These are phyloP conservation scores for Crotalaria pallida DNA, from an alignment of 306 rosid species.

Conservation along the genomic window DNA sequence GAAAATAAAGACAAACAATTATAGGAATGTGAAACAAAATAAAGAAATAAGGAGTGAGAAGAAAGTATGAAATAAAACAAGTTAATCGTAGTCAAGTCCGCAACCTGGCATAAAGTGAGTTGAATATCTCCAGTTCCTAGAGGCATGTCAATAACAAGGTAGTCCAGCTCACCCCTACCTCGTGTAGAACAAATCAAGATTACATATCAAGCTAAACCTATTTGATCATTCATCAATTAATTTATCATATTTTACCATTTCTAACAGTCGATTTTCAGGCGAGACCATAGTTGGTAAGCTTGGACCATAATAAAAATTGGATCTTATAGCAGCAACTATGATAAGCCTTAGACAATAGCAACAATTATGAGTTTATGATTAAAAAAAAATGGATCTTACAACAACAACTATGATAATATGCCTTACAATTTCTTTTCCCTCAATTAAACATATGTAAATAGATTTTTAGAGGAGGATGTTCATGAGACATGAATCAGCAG, in stretches of 20 bases:
- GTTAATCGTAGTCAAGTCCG: neutral
- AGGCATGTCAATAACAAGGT: conserved; percentile 95
- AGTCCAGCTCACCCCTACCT: conserved; percentile 95
- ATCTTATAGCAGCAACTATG: too few species aligned
- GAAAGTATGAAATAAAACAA: neutral
- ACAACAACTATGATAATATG: too few species aligned
- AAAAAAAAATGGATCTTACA: too few species aligned
- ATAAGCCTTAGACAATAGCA: too few species aligned
- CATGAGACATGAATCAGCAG: too few species aligned
- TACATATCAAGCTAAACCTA: too few species aligned
- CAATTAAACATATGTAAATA: too few species aligned
- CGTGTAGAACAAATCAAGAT: conserved; percentile 19
- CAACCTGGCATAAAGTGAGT: conserved; percentile 95
- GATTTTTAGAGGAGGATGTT: too few species aligned
- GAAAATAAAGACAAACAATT: neutral
- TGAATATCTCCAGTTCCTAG: conserved; percentile 99
- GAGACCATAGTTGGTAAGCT: conserved; percentile 99
- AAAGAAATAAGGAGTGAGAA: conserved; percentile 3
- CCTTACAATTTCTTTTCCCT: too few species aligned
- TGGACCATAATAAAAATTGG: conserved; percentile 98
- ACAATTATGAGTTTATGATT: too few species aligned
- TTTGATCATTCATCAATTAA: too few species aligned
- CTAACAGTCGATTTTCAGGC: conserved; percentile 80
- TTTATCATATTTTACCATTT: conserved; percentile 56
- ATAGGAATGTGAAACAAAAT: neutral